Conservation (phyloP, 805 yeast genomes). For the Candida parachauliodes region DNA sequence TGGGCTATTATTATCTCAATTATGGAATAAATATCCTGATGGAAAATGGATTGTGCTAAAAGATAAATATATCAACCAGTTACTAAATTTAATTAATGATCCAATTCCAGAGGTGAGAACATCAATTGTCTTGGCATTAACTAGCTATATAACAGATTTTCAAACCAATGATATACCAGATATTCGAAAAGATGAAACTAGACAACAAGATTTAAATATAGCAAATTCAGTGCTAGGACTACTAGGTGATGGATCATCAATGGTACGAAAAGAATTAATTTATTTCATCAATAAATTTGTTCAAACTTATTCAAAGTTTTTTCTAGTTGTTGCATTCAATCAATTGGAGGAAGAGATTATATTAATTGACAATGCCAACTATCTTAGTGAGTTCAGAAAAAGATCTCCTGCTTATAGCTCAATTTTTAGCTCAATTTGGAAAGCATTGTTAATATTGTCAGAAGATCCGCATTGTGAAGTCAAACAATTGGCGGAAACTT, state of each 20-base stretch:
- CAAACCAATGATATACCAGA: slow-evolving; percentile 19
- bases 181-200: slow-evolving; percentile 44
- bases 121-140: slow-evolving; percentile 70
- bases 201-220: slow-evolving; percentile 65
- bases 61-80: slow-evolving; percentile 55
- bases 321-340: slow-evolving; percentile 81
- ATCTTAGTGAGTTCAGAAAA: slow-evolving; percentile 61
- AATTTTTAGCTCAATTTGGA: slow-evolving; percentile 83
- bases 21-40: slow-evolving; percentile 69
- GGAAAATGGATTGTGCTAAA: slow-evolving; percentile 69
- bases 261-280: slow-evolving; percentile 82
- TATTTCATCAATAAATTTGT: slow-evolving; percentile 75
- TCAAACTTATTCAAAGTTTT: slow-evolving; percentile 63
- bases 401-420: slow-evolving; percentile 83
- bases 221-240: slow-evolving; percentile 65
- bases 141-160: slow-evolving; percentile 60
- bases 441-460: slow-evolving; percentile 69
- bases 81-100: slow-evolving; percentile 64
- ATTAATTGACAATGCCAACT: slow-evolving; percentile 56
- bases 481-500: slow-evolving; percentile 62
- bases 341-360: slow-evolving; percentile 79
- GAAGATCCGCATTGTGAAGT: slow-evolving; percentile 90
- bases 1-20: slow-evolving; percentile 68
- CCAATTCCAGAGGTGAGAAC: slow-evolving; percentile 96
- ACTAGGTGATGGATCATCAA: slow-evolving; percentile 82